Percentiles rank a stretch among this genome's conserved stretches.
Conservation (phyloP, 352 stramenopile genomes). For the Phytophthora sansomeana region DNA sequence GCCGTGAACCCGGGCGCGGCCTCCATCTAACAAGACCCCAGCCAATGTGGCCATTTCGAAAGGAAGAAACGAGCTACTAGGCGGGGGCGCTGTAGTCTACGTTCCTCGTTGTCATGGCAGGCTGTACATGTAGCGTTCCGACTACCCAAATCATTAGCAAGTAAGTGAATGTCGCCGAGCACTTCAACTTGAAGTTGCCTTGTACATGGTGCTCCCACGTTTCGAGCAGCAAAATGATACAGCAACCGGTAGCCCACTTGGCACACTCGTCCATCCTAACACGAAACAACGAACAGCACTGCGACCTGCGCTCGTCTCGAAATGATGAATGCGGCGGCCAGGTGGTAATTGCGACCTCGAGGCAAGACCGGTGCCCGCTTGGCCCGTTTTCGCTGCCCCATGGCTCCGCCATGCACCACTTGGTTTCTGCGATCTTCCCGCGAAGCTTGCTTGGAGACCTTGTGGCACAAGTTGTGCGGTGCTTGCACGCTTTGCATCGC, state of each 20-base stretch:
- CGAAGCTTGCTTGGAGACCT: constrained; percentile 16
- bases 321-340: no score
- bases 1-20: constrained; percentile 11
- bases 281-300: no score
- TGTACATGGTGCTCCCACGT: not conserved
- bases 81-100: constrained; percentile 16
- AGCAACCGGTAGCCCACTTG: no score
- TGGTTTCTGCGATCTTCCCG: constrained; percentile 18
- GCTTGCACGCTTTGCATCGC: not conserved
- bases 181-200: constrained; percentile 38
- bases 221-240: no score
- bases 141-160: not conserved
- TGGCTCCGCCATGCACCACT: not conserved
- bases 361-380: constrained; percentile 5
- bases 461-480: no score
- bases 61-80: constrained; percentile 15
- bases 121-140: not conserved
- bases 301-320: no score
- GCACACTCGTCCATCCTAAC: no score
- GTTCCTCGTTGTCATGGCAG: not conserved
- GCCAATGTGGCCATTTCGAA: constrained; percentile 19
- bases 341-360: no score
- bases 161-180: no score
- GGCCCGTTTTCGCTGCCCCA: constrained; percentile 18
- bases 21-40: constrained; percentile 9